These are phyloP conservation scores for Saprolegnia parasitica DNA, from an alignment of 352 stramenopile genomes.

Conservation along the genomic window DNA sequence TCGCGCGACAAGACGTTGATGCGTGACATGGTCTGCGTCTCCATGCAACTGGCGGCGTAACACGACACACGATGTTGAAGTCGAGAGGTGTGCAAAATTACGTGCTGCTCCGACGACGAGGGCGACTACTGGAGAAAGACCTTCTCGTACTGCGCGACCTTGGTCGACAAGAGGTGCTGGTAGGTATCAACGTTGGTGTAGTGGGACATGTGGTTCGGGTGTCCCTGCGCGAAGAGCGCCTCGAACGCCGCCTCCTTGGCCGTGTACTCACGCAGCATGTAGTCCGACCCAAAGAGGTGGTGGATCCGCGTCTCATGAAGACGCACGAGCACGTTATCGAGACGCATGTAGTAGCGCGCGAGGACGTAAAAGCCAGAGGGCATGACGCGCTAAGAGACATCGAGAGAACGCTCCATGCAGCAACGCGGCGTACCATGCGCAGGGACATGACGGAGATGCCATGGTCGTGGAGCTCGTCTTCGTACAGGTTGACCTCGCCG, in stretches of 20 bases:
- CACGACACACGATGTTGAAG: no score
- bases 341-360: slow-evolving; percentile 75
- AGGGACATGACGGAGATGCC: slow-evolving; percentile 72
- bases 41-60: no score
- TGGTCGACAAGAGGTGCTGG: slow-evolving; percentile 62
- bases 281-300: slow-evolving; percentile 67
- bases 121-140: slow-evolving; percentile 38
- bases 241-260: slow-evolving; percentile 75
- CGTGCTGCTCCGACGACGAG: background rate
- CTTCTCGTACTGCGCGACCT: slow-evolving; percentile 59
- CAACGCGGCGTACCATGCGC: slow-evolving; percentile 55
- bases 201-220: slow-evolving; percentile 70
- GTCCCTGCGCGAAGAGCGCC: slow-evolving; percentile 51
- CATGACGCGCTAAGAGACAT: slow-evolving; percentile 59
- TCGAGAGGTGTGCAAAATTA: slow-evolving; percentile 16
- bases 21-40: no score
- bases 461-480: slow-evolving; percentile 82
- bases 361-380: slow-evolving; percentile 76
- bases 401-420: background rate
- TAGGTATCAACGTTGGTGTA: slow-evolving; percentile 82
- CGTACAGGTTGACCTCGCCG: slow-evolving; percentile 70
- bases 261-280: slow-evolving; percentile 76
- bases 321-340: slow-evolving; percentile 73
- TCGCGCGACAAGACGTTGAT: no score
- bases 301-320: slow-evolving; percentile 79